A percentile compares a stretch with the other conserved stretches of the same genome.
These are phyloP conservation scores for Monosporozyma yasuniensis DNA, from an alignment of 805 yeast species.

Conservation along the genomic window DNA sequence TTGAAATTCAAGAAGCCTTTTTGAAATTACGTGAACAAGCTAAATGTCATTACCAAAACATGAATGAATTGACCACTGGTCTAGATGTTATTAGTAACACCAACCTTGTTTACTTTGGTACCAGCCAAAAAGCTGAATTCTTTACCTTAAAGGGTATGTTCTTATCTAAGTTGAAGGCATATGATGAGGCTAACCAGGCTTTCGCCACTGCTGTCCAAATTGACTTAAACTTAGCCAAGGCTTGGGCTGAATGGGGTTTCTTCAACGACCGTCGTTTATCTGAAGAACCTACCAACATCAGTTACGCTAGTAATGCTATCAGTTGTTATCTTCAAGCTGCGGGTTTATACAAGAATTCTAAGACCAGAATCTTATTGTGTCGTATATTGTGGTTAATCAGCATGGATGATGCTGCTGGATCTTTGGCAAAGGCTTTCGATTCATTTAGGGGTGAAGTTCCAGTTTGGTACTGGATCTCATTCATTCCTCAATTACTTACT, in stretches of 20 bases:
- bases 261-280: slow-evolving; percentile 84
- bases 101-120: slow-evolving; percentile 88
- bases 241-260: slow-evolving; percentile 99
- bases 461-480: slow-evolving; percentile 98
- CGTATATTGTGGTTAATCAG: slow-evolving; percentile 90
- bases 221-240: slow-evolving; percentile 88
- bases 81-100: slow-evolving; percentile 95
- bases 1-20: slow-evolving; percentile 97
- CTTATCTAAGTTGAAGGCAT: slow-evolving; percentile 77
- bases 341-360: slow-evolving; percentile 86
- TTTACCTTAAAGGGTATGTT: slow-evolving; percentile 98
- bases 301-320: slow-evolving; percentile 85
- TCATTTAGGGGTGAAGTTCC: slow-evolving; percentile 93
- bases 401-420: slow-evolving; percentile 75
- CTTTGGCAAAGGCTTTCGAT: slow-evolving; percentile 80
- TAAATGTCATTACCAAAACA: slow-evolving; percentile 90
- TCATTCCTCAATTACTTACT: slow-evolving; percentile 86
- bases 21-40: slow-evolving; percentile 94
- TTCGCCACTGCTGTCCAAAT: slow-evolving; percentile 97
- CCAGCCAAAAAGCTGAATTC: slow-evolving; percentile 96
- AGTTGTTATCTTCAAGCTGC: slow-evolving; percentile 97
- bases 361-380: slow-evolving; percentile 79
- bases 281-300: slow-evolving; percentile 71
- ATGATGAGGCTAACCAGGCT: slow-evolving; percentile 94
- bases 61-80: slow-evolving; percentile 86